Conservation (phyloP, 2,329 filamentous ascomycete genomes). For the Rutstroemia sydowiana region DNA sequence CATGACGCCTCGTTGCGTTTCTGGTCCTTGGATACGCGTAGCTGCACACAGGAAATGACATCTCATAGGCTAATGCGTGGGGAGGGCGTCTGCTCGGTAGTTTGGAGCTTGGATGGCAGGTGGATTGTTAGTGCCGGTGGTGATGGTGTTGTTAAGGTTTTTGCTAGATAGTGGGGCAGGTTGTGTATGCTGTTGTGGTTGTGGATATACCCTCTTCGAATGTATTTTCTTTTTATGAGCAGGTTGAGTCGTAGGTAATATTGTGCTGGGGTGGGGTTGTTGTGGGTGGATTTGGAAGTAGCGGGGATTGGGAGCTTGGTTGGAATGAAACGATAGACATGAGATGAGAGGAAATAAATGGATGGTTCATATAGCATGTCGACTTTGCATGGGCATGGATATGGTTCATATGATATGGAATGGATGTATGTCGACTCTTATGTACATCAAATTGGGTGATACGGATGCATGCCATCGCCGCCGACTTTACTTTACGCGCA, state of each 20-base stretch:
- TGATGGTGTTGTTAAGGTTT: conserved; percentile 94
- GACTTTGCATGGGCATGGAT: neutral
- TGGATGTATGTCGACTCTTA: neutral
- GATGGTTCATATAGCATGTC: neutral
- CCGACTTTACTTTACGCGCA: no score
- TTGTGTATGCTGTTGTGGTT: no score
- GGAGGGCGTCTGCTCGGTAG: conserved; percentile 87
- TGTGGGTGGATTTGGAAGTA: neutral
- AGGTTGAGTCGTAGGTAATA: no score
- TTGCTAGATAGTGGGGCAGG: conserved; percentile 44
- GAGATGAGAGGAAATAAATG: neutral
- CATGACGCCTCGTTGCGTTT: conserved; percentile 94
- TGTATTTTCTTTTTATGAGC: conserved; percentile 1
- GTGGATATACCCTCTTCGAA: conserved; percentile 1
- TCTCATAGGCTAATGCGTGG: conserved; percentile 90
- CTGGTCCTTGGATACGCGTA: conserved; percentile 94
- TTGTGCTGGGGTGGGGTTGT: no score
- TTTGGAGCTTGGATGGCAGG: conserved; percentile 91
- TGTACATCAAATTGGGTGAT: neutral
- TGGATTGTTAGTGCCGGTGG: conserved; percentile 94
- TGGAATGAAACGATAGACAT: neutral
- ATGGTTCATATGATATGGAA: neutral
- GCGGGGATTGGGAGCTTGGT: neutral
- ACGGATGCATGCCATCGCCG: neutral
- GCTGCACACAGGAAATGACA: conserved; percentile 91